Evolutionary conservation across 345 rosid species (phyloP), one percentile per base, ranked within the genome.

Genomic region (Sapria himalayana): DNA sequence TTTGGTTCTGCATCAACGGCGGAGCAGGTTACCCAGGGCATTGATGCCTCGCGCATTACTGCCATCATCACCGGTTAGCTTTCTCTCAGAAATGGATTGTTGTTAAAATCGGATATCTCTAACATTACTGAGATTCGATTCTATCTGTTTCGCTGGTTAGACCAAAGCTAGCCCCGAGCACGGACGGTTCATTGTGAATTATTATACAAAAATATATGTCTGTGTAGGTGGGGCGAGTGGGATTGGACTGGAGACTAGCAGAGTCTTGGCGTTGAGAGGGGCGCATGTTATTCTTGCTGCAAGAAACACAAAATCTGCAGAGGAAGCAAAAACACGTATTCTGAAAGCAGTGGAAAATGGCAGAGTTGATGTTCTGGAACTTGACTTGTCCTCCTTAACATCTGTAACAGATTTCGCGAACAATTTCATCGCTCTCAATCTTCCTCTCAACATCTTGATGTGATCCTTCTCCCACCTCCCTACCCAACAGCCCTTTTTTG

Each of bases 1-100:
- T 89, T 72, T 56, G 98, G 98, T 37, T 89, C 98, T 0, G 69
- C 77, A 39, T 70, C 94, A 4, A 79, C 91, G 5, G 94, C 91
- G 5, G 81, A 82, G 50, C 56, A 76, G 31, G 98, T 82, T 14
- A 69, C 98, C 12, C 15, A 51, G 8, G 78, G 75, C 32, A 62
- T 76, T 43, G 78, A 79, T 44, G 93, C 91, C 10, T 38, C 25
- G 47, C 50, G 69, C 35, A 74, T 79, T 22, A 89, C 91, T 39
- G 93, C 66, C 15, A 57, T 89, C 27, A 29, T 82, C 58, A 82
- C 98, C 3, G 98, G 98, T 76, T 29, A 25, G 34, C 8, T 29
- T 19, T 7, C 7, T 7, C 11, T 15, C 3, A 6, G 4, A 4
- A 7, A 13, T 17, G 16, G 15, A 8, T 27, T 10, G 0, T 15